These are phyloP conservation scores for Peziza echinospora DNA, from an alignment of 495 filamentous ascomycete genomes.

Conservation along the genomic window DNA sequence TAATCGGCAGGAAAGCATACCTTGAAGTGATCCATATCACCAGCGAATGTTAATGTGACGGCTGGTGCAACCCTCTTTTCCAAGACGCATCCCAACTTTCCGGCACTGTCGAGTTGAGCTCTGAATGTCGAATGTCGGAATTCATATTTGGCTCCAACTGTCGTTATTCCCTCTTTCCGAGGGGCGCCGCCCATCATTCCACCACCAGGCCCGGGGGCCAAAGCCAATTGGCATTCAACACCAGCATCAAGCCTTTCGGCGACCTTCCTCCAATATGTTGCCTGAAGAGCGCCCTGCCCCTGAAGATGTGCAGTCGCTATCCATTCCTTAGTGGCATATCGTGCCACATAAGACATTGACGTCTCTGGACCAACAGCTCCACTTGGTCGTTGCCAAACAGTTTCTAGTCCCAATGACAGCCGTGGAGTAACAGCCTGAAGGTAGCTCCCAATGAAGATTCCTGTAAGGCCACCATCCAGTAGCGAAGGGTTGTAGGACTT, in stretches of 20 bases:
- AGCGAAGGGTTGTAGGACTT: slow-evolving; percentile 87
- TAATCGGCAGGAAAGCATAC: slow-evolving; percentile 41
- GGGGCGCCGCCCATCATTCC: slow-evolving; percentile 47
- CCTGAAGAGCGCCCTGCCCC: slow-evolving; percentile 59
- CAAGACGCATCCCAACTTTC: slow-evolving; percentile 74
- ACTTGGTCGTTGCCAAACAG: slow-evolving; percentile 73
- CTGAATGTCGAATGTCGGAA: slow-evolving; percentile 87
- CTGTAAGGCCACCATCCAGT: slow-evolving; percentile 77
- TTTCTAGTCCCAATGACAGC: slow-evolving; percentile 73
- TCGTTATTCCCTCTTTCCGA: slow-evolving; percentile 67
- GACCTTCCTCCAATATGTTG: slow-evolving; percentile 86
- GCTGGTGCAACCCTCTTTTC: slow-evolving; percentile 88
- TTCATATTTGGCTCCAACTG: slow-evolving; percentile 92
- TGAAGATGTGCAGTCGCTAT: slow-evolving; percentile 71
- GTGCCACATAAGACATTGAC: slow-evolving; percentile 63
- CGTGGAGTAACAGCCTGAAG: slow-evolving; percentile 78
- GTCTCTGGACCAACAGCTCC: slow-evolving; percentile 63
- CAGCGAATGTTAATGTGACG: slow-evolving; percentile 79
- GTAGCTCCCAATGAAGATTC: slow-evolving; percentile 87
- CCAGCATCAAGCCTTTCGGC: slow-evolving; percentile 94
- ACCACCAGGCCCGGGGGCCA: slow-evolving; percentile 37
- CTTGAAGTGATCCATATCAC: slow-evolving; percentile 91
- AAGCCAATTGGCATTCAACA: slow-evolving; percentile 77
- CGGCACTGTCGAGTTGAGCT: slow-evolving; percentile 84
- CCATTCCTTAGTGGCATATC: slow-evolving; percentile 80